phyloP scores from a whole-genome alignment of 345 rosid genomes.

The Linum usitatissimum region DNA sequence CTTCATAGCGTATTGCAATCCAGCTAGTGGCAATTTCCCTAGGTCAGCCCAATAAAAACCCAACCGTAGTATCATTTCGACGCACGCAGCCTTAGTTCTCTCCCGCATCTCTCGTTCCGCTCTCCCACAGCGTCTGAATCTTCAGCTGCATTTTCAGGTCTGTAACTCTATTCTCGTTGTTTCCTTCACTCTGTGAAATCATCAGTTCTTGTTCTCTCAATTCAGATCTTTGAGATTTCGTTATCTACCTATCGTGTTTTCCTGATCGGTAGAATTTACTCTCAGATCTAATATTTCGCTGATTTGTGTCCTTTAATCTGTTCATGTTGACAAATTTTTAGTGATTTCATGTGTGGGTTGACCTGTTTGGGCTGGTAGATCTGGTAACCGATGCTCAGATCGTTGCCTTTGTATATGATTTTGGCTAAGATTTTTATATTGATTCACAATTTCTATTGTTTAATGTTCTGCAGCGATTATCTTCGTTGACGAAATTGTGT shows the following conservation, averaged over 20 bases:
- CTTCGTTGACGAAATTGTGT: too few relatives aligned
- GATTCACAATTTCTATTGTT: neutral
- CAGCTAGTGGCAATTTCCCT: neutral
- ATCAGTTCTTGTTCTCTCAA: neutral
- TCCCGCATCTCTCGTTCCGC: neutral
- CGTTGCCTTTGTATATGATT: neutral
- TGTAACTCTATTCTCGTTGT: neutral
- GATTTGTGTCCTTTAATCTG: neutral
- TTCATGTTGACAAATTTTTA: neutral
- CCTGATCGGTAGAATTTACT: neutral
- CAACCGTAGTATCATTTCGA: neutral
- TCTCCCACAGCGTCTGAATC: neutral
- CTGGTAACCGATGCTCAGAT: neutral
- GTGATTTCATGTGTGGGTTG: neutral
- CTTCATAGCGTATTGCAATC: neutral
- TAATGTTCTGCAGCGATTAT: neutral
- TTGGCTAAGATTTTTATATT: neutral
- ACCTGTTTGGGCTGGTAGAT: neutral
- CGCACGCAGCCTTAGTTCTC: neutral
- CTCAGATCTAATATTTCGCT: neutral
- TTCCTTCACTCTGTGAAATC: too few relatives aligned
- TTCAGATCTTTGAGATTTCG: neutral
- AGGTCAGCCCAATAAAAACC: conserved; percentile 1
- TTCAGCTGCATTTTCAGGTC: neutral
- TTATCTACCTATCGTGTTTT: neutral